phyloP scores from a whole-genome alignment of 371 early-diverging fungal genomes.

The Zychaea mexicana region DNA sequence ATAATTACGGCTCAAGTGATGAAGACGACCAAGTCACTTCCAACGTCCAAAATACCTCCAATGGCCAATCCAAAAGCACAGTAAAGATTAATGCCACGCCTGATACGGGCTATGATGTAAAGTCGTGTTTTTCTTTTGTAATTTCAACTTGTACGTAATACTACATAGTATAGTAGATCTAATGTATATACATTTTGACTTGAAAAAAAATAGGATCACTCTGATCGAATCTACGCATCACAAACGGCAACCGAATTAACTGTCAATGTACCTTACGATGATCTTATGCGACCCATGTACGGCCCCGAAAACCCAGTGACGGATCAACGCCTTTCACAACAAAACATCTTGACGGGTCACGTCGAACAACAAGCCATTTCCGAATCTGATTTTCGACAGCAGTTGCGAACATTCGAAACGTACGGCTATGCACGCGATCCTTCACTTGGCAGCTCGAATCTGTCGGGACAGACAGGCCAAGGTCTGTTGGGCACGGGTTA shows the following conservation, averaged over 20 bases:
- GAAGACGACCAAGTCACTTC: slow-evolving; percentile 35
- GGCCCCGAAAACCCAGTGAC: slow-evolving; percentile 84
- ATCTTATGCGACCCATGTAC: slow-evolving; percentile 62
- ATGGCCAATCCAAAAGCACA: background rate
- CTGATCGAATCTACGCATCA: slow-evolving; percentile 54
- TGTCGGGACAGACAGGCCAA: slow-evolving; percentile 55
- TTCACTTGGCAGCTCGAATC: slow-evolving; percentile 43
- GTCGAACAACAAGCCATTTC: slow-evolving; percentile 81
- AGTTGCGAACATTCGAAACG: slow-evolving; percentile 79
- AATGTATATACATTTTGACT: background rate
- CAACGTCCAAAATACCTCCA: background rate
- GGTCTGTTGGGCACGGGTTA: slow-evolving; percentile 64
- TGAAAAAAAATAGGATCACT: slow-evolving; percentile 21
- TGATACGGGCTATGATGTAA: slow-evolving; percentile 75
- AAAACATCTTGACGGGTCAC: slow-evolving; percentile 79
- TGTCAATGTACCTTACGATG: slow-evolving; percentile 80
- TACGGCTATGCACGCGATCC: slow-evolving; percentile 91
- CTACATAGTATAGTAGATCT: background rate
- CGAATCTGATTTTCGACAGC: slow-evolving; percentile 75
- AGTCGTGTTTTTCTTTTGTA: background rate
- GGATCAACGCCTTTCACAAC: slow-evolving; percentile 48
- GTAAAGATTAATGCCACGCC: slow-evolving; percentile 68
- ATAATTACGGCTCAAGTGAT: slow-evolving; percentile 58
- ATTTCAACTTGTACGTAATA: background rate
- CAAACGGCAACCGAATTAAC: slow-evolving; percentile 70